Conservation (phyloP, 345 rosid species). For the Erucastrum elatum region DNA sequence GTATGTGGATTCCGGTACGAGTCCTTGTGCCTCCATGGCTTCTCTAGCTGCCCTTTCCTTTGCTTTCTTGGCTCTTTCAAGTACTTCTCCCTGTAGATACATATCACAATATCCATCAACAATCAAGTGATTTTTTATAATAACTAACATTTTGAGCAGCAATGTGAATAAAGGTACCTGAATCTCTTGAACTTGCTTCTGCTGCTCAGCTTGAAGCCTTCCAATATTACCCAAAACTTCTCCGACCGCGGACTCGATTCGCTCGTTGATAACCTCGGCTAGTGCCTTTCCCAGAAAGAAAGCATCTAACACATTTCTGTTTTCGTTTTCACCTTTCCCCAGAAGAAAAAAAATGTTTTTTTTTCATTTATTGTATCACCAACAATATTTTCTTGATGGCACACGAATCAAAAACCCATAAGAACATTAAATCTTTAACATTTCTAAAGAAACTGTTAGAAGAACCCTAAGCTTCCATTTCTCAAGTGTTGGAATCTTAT, state of each 20-base stretch:
- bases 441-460: neutral
- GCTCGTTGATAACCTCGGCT: conserved; percentile 82
- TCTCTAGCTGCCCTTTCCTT: conserved; percentile 84
- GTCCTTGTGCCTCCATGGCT: conserved; percentile 56
- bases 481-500: neutral
- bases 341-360: neutral
- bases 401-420: neutral
- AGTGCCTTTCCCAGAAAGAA: conserved; percentile 94
- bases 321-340: conserved; percentile 64
- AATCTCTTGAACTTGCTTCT: conserved; percentile 81
- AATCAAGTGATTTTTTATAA: too few species aligned
- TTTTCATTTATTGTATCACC: neutral
- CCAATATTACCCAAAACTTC: conserved; percentile 74
- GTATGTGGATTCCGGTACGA: conserved; percentile 25
- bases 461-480: neutral
- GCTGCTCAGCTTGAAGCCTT: conserved; percentile 87
- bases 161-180: conserved; percentile 58
- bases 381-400: neutral
- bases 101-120: neutral
- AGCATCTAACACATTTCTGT: conserved; percentile 70
- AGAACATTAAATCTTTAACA: neutral
- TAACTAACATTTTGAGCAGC: too few species aligned
- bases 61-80: conserved; percentile 76
- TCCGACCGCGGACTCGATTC: conserved; percentile 77
- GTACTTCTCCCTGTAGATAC: conserved; percentile 64